A percentile compares a stretch with the other conserved stretches of the same genome.
These are phyloP conservation scores for Podila horticola DNA, from an alignment of 192 early-diverging fungal species.

Conservation along the genomic window DNA sequence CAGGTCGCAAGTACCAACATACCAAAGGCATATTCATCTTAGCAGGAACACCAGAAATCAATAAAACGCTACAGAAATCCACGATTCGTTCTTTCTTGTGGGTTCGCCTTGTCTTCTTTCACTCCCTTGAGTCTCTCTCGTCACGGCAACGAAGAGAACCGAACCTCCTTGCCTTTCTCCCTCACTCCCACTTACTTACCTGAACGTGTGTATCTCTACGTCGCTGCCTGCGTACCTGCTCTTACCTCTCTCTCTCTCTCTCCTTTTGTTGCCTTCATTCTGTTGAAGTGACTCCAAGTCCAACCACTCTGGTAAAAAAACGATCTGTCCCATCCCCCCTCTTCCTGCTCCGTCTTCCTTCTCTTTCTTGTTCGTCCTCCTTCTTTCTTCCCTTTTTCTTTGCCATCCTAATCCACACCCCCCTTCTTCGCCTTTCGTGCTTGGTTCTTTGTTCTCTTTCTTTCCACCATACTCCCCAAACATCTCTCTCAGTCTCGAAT, in stretches of 20 bases:
- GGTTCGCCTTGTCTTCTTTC: too few species aligned
- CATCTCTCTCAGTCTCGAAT: not conserved
- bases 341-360: constrained; percentile 13
- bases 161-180: not conserved
- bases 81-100: not conserved
- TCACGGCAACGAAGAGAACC: not conserved
- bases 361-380: constrained; percentile 6
- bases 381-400: constrained; percentile 19
- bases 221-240: not conserved
- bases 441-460: constrained; percentile 5
- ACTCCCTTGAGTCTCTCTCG: too few species aligned
- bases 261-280: not conserved
- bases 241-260: not conserved
- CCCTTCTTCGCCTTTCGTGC: constrained; percentile 1
- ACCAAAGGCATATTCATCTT: not conserved
- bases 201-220: not conserved
- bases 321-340: too few species aligned
- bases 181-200: too few species aligned
- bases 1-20: too few species aligned
- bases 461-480: constrained; percentile 19
- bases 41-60: not conserved
- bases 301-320: too few species aligned
- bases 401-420: constrained; percentile 8
- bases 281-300: too few species aligned
- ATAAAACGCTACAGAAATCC: not conserved